phyloP scores from a whole-genome alignment of 352 stramenopile species.

The Globisporangium recalcitrans region DNA sequence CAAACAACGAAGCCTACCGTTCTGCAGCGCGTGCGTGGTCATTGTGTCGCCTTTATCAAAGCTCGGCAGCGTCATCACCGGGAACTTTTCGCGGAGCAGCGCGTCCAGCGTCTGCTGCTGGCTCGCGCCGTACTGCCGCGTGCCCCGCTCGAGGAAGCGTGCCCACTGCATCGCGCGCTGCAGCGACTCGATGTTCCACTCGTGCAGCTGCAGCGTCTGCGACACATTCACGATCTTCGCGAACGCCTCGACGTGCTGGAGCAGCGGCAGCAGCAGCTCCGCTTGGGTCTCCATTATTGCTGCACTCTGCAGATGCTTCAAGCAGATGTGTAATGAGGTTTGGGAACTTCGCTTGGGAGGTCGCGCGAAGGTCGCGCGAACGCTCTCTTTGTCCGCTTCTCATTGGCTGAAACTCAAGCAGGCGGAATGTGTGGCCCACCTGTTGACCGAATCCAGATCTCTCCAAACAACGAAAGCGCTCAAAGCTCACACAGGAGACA shows the following conservation, averaged over 20 bases:
- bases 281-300: background rate
- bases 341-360: background rate
- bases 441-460: background rate
- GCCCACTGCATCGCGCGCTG: conserved; percentile 38
- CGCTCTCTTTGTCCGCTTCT: background rate
- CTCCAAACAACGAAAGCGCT: background rate
- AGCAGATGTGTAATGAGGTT: too few species aligned
- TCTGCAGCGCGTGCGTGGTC: conserved; percentile 8
- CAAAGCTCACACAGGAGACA: conserved; percentile 5
- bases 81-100: conserved; percentile 27
- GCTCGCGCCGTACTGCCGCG: conserved; percentile 2
- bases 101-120: conserved; percentile 19
- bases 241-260: conserved; percentile 29
- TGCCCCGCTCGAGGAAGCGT: conserved; percentile 26
- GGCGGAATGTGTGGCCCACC: conserved; percentile 4
- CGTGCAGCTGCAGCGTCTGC: conserved; percentile 41
- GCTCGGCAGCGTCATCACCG: conserved; percentile 33
- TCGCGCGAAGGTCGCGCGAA: conserved; percentile 2
- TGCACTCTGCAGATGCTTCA: too few species aligned
- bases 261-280: conserved; percentile 3
- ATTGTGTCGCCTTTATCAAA: conserved; percentile 18
- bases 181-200: conserved; percentile 52
- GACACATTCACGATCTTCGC: conserved; percentile 42
- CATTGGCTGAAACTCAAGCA: background rate
- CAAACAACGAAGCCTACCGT: background rate